Evolutionary conservation across 2,329 filamentous ascomycete species (phyloP).

Genomic region (Fusarium brevicatenulatum): DNA sequence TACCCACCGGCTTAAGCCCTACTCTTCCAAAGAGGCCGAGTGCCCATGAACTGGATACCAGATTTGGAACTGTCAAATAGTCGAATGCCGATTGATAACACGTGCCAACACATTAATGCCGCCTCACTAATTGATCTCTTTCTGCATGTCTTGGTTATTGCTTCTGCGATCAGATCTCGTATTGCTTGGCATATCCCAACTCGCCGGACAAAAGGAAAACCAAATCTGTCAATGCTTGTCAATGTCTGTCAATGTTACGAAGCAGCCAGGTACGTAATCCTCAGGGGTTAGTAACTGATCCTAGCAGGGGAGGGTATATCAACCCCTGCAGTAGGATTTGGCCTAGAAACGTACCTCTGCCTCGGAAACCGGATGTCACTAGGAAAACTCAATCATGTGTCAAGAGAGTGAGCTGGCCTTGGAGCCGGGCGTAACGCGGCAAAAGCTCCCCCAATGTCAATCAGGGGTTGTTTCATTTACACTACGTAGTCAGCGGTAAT

Average conservation of each 20-base stretch:
- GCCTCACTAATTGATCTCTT: background rate
- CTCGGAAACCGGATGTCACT: background rate
- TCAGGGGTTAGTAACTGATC: background rate
- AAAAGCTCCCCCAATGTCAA: background rate
- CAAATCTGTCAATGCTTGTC: background rate
- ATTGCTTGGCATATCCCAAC: background rate
- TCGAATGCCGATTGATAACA: background rate
- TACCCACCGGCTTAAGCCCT: background rate
- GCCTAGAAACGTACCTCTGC: background rate
- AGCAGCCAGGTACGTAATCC: background rate
- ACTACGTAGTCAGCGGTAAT: background rate
- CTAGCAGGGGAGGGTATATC: background rate
- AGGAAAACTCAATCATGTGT: background rate
- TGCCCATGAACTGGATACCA: background rate
- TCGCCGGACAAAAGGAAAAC: background rate
- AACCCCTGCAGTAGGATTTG: background rate
- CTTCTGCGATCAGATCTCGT: background rate
- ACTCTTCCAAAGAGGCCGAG: background rate
- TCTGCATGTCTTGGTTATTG: background rate
- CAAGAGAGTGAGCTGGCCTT: background rate
- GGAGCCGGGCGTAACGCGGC: background rate
- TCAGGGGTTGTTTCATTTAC: constrained; percentile 3
- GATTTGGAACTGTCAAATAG: background rate
- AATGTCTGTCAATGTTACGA: background rate
- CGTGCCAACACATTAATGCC: background rate